These are phyloP conservation scores for Globisporangium spiculum DNA, from an alignment of 352 stramenopile genomes.

Conservation along the genomic window DNA sequence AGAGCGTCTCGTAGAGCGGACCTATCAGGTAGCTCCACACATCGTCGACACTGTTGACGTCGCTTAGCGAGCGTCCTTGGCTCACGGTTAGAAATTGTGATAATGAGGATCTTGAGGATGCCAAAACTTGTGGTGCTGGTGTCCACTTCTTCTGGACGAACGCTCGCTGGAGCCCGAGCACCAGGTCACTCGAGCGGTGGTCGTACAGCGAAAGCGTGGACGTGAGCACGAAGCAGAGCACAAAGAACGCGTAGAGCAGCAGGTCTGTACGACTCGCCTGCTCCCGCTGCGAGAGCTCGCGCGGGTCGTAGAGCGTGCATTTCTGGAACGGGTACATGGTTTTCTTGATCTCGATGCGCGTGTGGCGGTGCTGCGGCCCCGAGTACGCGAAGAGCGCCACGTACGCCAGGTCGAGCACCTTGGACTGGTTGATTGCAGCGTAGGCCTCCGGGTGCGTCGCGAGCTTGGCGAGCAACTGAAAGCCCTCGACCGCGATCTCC, in stretches of 20 bases:
- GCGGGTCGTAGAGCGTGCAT: conserved; percentile 57
- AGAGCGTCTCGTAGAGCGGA: conserved; percentile 39
- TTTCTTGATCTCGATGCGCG: conserved; percentile 57
- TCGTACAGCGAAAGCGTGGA: conserved; percentile 44
- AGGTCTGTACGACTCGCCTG: conserved; percentile 39
- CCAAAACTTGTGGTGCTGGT: background rate
- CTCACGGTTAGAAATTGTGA: background rate
- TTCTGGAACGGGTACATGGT: conserved; percentile 68
- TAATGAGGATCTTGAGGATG: background rate
- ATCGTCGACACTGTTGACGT: conserved; percentile 40
- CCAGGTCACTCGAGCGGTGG: conserved; percentile 36
- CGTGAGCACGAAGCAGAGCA: conserved; percentile 45
- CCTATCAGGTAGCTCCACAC: conserved; percentile 55
- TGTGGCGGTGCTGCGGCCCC: conserved; percentile 57
- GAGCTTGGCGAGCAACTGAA: conserved; percentile 59
- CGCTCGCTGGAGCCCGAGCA: conserved; percentile 25
- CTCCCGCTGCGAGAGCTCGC: conserved; percentile 45
- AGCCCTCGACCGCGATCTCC: conserved; percentile 71
- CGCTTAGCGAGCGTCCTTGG: conserved; percentile 21
- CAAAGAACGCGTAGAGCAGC: conserved; percentile 39
- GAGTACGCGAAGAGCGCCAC: conserved; percentile 68
- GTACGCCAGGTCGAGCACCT: conserved; percentile 71
- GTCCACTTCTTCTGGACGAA: conserved; percentile 15
- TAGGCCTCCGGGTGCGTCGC: conserved; percentile 44
- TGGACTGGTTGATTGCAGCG: conserved; percentile 51